Conservation (phyloP, 345 rosid genomes). For the Physaria fendleri region DNA sequence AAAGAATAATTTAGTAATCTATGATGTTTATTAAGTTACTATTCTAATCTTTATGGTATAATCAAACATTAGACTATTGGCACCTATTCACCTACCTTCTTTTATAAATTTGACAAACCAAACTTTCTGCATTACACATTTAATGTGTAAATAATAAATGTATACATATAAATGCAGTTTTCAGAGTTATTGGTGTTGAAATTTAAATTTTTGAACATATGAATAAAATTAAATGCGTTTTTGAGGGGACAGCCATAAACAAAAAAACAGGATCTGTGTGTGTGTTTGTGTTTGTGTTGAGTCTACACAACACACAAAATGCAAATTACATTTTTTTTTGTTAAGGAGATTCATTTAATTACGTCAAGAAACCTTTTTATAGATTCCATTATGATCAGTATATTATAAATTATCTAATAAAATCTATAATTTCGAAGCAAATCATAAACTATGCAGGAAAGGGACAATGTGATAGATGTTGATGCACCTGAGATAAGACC, state of each 20-base stretch:
- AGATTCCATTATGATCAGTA: background rate
- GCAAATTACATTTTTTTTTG: slow-evolving; percentile 26
- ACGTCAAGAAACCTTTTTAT: slow-evolving; percentile 11
- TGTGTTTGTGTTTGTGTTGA: no score
- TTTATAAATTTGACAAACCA: no score
- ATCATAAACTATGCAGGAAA: slow-evolving; percentile 10
- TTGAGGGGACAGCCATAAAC: slow-evolving; percentile 19
- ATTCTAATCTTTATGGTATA: no score
- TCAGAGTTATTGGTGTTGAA: background rate
- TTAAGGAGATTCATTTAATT: background rate
- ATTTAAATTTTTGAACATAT: no score
- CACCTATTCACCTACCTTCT: no score
- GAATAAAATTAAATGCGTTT: no score
- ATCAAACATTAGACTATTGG: no score
- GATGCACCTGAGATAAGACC: slow-evolving; percentile 1
- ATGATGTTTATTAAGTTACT: no score
- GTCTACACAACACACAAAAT: slow-evolving; percentile 10
- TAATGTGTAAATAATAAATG: no score
- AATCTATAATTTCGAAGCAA: background rate
- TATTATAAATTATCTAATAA: background rate
- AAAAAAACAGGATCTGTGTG: slow-evolving; percentile 20
- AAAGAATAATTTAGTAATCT: no score
- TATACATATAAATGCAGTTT: no score
- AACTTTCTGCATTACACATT: no score
- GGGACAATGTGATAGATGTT: background rate